Conservation (phyloP, 169 alveolate species). For the Plasmodium berghei region DNA sequence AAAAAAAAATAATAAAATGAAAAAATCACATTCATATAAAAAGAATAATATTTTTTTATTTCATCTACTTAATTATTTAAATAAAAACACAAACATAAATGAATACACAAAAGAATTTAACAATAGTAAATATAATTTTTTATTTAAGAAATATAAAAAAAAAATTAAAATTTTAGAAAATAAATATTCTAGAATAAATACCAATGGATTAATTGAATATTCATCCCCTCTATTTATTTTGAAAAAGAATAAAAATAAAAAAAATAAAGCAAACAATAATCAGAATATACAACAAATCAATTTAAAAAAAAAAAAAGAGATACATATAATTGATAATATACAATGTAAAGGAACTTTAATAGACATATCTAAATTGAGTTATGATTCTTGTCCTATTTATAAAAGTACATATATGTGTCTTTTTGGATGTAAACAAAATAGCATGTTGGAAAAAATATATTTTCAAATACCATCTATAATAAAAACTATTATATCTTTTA, state of each 20-base stretch:
- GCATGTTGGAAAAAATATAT: conserved; percentile 9
- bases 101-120: conserved; percentile 50
- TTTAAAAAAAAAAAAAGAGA: not conserved
- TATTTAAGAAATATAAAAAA: conserved; percentile 54
- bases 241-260: conserved; percentile 11
- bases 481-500: not conserved
- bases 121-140: conserved; percentile 21
- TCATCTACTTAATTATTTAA: conserved; percentile 34
- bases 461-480: conserved; percentile 11
- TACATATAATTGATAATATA: conserved; percentile 19
- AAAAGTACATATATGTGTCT: conserved; percentile 22
- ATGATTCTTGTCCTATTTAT: conserved; percentile 2
- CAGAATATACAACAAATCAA: not conserved
- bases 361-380: conserved; percentile 12
- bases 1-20: too few relatives aligned
- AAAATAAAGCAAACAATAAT: not conserved
- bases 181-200: conserved; percentile 32
- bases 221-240: conserved; percentile 33
- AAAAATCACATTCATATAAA: not conserved
- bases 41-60: conserved; percentile 30
- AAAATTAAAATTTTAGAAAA: conserved; percentile 43
- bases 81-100: conserved; percentile 24
- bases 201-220: conserved; percentile 31
- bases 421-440: conserved; percentile 28
- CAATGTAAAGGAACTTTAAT: conserved; percentile 14